phyloP scores from a whole-genome alignment of 23 red algal species.

The Gracilaria gracilis region DNA sequence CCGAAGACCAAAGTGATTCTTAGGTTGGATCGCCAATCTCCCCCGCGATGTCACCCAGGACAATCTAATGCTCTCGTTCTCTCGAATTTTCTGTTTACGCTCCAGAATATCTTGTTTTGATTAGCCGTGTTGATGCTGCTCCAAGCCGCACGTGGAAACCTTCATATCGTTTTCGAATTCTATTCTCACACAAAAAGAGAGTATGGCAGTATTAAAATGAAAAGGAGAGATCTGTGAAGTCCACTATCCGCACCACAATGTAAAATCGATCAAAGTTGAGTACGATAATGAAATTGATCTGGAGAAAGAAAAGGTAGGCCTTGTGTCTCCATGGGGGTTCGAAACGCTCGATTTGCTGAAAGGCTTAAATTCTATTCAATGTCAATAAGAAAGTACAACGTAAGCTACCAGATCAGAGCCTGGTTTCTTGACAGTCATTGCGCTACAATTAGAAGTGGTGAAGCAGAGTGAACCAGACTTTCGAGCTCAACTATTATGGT shows the following conservation, averaged over 20 bases:
- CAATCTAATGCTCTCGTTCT: slow-evolving; percentile 51
- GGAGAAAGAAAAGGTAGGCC: slow-evolving; percentile 52
- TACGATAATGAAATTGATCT: slow-evolving; percentile 75
- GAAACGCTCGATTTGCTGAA: slow-evolving; percentile 44
- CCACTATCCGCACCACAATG: slow-evolving; percentile 31
- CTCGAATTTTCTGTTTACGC: slow-evolving; percentile 79
- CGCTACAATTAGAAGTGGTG: slow-evolving; percentile 52
- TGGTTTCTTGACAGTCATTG: slow-evolving; percentile 47
- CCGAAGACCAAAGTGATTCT: slow-evolving; percentile 54
- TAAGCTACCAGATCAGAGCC: slow-evolving; percentile 46
- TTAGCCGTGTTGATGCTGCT: slow-evolving; percentile 65
- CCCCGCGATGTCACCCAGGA: slow-evolving; percentile 3
- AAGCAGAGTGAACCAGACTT: slow-evolving; percentile 49
- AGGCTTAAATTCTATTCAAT: background rate
- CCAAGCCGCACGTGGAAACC: slow-evolving; percentile 64
- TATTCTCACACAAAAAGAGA: slow-evolving; percentile 78
- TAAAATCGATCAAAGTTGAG: slow-evolving; percentile 82
- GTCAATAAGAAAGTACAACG: background rate
- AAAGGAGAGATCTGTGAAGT: slow-evolving; percentile 46
- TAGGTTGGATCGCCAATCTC: slow-evolving; percentile 18
- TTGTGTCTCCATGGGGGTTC: slow-evolving; percentile 80
- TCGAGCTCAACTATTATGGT: slow-evolving; percentile 54
- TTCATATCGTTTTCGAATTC: slow-evolving; percentile 82
- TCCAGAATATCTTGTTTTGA: slow-evolving; percentile 88
- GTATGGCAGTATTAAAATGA: slow-evolving; percentile 78